Evolutionary conservation across 2,329 filamentous ascomycete genomes (phyloP), one percentile per base, ranked within the genome.

Genomic region (Verticillium tricorpus): DNA sequence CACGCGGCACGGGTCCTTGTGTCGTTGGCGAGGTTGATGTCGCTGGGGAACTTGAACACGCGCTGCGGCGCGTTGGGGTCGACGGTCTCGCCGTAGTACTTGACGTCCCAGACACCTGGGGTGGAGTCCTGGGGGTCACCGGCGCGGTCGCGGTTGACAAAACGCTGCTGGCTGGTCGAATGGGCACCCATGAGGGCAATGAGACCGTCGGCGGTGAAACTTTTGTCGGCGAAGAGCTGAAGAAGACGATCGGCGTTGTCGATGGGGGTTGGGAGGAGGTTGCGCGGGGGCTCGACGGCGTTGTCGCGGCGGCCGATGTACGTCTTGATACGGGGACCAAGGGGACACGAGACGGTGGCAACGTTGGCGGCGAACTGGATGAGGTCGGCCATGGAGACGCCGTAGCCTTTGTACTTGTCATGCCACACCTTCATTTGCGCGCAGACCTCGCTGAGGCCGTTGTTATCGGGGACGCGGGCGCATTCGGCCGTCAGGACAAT

Each of bases 141-240:
- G 3, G 75, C 73, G 50, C 78, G 73, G 5, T 66, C 62, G 0
- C 68, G 56, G 62, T 83, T 76, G 64, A 78, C 75, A 54, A 77
- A 76, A 63, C 76, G 75, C 67, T 85, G 82, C 66, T 79, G 78
- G 3, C 79, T 80, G 4, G 80, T 77, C 1, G 79, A 80, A 67
- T 86, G 84, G 0, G 84, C 83, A 50, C 84, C 84, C 11, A 86
- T 69, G 2, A 86, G 78, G 5, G 84, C 83, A 3, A 81, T 80
- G 1, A 84, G 77, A 12, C 82, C 80, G 45, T 77, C 77, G 0
- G 78, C 76, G 19, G 70, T 74, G 65, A 86, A 83, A 2, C 82
- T 84, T 71, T 86, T 85, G 63, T 79, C 76, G 25, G 72, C 68
- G 69, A 85, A 86, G 8, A 83, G 72, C 28, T 74, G 69, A 62